Evolutionary conservation across 768 basidiomycete genomes (phyloP).

Genomic region (Gymnopilus junonius): DNA sequence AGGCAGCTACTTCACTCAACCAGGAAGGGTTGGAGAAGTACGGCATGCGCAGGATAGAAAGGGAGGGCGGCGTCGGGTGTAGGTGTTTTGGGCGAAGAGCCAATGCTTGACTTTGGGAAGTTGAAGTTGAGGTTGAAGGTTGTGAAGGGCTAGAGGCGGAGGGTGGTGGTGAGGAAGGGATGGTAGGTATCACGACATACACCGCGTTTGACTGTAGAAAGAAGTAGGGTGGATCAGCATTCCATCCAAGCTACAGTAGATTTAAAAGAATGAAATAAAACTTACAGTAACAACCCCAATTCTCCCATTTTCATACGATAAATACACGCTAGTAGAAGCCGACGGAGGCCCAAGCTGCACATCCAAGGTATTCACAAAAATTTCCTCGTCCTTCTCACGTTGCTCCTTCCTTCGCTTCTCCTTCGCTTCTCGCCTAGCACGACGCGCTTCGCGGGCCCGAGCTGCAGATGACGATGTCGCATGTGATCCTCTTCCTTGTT

Average conservation of each 20-base stretch:
- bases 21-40: conserved; percentile 32
- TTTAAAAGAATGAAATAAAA: conserved; percentile 7
- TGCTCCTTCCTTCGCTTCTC: background rate
- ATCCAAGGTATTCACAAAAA: conserved; percentile 41
- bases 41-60: conserved; percentile 32
- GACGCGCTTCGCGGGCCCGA: background rate
- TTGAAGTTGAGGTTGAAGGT: background rate
- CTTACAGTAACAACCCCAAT: conserved; percentile 54
- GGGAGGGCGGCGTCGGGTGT: conserved; percentile 9
- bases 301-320: conserved; percentile 49
- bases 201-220: conserved; percentile 30
- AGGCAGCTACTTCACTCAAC: conserved; percentile 48
- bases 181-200: conserved; percentile 34
- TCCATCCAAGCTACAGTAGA: conserved; percentile 2
- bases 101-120: background rate
- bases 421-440: background rate
- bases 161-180: conserved; percentile 9
- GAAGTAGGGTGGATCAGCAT: background rate
- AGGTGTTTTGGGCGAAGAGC: background rate
- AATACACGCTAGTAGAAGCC: conserved; percentile 44
- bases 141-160: background rate
- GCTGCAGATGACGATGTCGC: background rate
- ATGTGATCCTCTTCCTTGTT: background rate
- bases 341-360: conserved; percentile 44
- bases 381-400: conserved; percentile 10